Base-by-base conservation (phyloP, 2,329 filamentous ascomycete genomes). In the Parastagonospora nodorum region DNA sequence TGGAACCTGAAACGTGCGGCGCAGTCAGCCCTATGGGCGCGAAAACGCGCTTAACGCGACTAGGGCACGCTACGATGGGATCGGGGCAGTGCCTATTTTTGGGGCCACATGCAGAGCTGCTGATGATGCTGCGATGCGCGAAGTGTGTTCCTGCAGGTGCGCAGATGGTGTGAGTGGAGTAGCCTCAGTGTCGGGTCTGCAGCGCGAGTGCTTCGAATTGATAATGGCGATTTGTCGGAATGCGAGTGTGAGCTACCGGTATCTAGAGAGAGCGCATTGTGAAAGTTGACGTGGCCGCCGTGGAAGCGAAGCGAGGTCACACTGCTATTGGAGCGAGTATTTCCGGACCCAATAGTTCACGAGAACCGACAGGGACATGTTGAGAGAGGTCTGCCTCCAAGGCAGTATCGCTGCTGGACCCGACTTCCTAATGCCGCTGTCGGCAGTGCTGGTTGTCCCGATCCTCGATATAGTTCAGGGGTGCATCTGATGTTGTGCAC, bases 31-130 rank as follows among this genome's bases (percentile, higher is more conserved):
- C 61, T 67, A 66, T 46, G 27, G 28, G 38, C 57, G 37, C 36
- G 31, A 51, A 30, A 24, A 27, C 58, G 64, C 66, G 66, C 47
- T 56, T 67, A 50, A 65, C 61, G 66, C 66, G 65, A 48, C 55
- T 68, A 57, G 19, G 19, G 5, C 19, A 24, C 19, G 19, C 45
- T 46, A 33, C 45, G 45, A 51, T 50, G 16, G 35, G 48, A 53
- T 50, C 46, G 35, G 19, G 35, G 48, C 41, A 51, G 50, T 50
- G 50, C 28, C 64, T 68, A 68, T 68, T 67, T 66, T 68, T 64
- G 64, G 58, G 54, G 52, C 33, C 50, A 19, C 46, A 43, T 48
- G 39, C 52, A 46, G 39, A 49, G 48, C 48, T 45, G 51, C 45
- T 32, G 31, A 41, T 42, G 48, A 45, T 8, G 43, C 19, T 45